Conservation (phyloP, 257 asterid species). For the Verbena officinalis region DNA sequence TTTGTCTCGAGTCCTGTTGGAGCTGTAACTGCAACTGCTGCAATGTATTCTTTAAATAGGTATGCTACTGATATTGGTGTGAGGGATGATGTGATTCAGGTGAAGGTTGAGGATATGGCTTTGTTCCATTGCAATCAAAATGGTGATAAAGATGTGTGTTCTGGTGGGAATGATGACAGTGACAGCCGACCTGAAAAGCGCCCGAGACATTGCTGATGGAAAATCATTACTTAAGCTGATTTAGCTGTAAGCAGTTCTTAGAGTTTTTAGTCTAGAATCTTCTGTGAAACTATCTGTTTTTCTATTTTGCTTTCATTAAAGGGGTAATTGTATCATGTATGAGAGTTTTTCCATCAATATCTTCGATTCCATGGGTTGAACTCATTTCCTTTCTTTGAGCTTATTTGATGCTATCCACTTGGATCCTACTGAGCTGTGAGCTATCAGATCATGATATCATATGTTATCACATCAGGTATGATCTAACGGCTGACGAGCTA, state of each 20-base stretch:
- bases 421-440: no score
- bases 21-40: conserved; percentile 1
- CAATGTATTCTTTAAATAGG: conserved; percentile 8
- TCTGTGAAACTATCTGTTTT: neutral
- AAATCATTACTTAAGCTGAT: neutral
- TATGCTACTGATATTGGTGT: conserved; percentile 24
- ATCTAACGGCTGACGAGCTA: no score
- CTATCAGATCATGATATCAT: no score
- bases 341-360: neutral
- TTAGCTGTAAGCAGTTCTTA: neutral
- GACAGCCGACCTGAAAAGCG: neutral
- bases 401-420: no score
- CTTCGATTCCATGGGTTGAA: neutral
- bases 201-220: neutral
- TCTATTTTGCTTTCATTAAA: neutral
- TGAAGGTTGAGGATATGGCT: conserved; percentile 6
- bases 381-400: neutral
- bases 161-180: neutral
- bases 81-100: neutral
- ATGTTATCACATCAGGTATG: no score
- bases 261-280: neutral
- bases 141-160: neutral
- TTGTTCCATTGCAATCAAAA: conserved; percentile 4
- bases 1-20: conserved; percentile 6
- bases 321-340: neutral